Evolutionary conservation across 768 basidiomycete species (phyloP), one percentile per base, ranked within the genome.

Genomic region (Neoboletus brunneissimus): DNA sequence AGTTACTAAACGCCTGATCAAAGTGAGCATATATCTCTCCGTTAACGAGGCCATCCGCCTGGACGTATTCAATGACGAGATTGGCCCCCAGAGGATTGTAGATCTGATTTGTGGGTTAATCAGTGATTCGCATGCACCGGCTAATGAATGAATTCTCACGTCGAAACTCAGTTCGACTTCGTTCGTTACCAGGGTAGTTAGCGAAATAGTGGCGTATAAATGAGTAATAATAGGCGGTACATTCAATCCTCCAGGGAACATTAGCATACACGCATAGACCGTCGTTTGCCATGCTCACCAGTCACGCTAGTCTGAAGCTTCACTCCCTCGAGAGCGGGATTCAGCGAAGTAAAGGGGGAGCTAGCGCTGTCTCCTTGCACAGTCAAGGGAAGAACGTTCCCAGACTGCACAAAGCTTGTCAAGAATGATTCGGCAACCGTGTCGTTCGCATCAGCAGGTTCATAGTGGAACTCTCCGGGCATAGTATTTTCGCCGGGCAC

Each of bases 401-500:
- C 75, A 0, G 77, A 79, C 67, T 84, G 82, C 42, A 89, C 76
- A 69, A 87, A 89, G 34, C 74, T 65, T 10, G 79, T 75, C 58
- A 88, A 66, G 76, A 89, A 89, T 27, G 71, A 67, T 75, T 86
- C 65, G 4, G 88, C 87, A 23, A 75, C 70, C 5, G 87, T 87
- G 63, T 89, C 81, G 59, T 88, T 87, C 11, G 84, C 79, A 67
- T 88, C 68, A 11, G 76, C 76, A 1, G 88, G 87, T 59, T 78
- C 73, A 61, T 90, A 90, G 56, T 79, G 85, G 75, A 90, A 89
- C 63, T 88, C 85, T 3, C 85, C 75, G 0, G 75, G 50, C 23
- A 83, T 64, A 2, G 61, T 64, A 58, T 88, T 86, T 43, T 74
- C 64, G 43, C 86, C 87, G 4, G 87, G 86, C 20, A 76, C 69